Base-by-base conservation (phyloP, 169 alveolate genomes). In the Plasmodium gaboni region DNA sequence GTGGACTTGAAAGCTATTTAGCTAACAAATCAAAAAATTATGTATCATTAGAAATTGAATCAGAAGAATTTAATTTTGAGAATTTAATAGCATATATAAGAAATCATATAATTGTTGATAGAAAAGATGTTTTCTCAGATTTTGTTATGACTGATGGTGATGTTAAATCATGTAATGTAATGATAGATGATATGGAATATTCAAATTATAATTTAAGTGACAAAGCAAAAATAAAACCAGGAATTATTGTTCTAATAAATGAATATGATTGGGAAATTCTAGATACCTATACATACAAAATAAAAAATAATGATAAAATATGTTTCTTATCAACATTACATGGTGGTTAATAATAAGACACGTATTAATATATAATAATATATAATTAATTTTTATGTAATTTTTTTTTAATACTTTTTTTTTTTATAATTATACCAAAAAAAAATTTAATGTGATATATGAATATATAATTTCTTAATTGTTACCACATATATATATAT, bases 321-420 rank as follows among this genome's bases (percentile, higher is more conserved):
- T 93, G 98, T 15, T 97, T 98, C 72, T 96, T 98, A n/a, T 95
- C 98, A n/a, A 97, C 99, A n/a, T 92, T 98, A 60, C 99, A 97
- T 88, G 99, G 99, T 24, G 99, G 99, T 0, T 98, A 94, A 86
- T 12, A 24, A 38, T 12, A 24, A 38, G 15, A 51, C 26, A 51
- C 12, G 3, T 2, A 2, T 7, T 17, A 44, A 68, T 55, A 13
- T 12, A 0, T 55, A 55, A 38, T 38, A 5, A 38, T 38, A 38
- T 38, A 38, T 38, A 5, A 38, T 38, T 6, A 38, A 38, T 38
- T 38, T 38, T 38, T 38, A 8, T 5, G 46, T 38, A 38, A 5
- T 38, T 6, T 38, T 38, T 38, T 38, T 38, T 38, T 38, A 38
- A 38, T 6, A 38, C 46, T 5, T 38, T 38, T 5, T 38, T 38